Conservation (phyloP, 805 yeast genomes). For the Brettanomyces nanus region DNA sequence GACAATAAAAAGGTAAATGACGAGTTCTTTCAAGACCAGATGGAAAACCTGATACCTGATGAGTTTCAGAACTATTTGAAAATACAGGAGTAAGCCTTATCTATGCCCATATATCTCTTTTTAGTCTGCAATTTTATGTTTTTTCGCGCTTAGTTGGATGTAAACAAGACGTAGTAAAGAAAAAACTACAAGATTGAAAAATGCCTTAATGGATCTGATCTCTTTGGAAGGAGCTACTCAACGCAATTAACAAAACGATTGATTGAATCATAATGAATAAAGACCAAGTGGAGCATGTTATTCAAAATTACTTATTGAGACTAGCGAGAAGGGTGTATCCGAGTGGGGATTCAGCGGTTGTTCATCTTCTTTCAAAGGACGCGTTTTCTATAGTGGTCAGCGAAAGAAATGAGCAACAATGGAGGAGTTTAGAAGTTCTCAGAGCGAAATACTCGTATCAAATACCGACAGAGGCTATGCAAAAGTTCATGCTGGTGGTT, state of each 20-base stretch:
- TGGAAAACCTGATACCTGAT: slow-evolving; percentile 20
- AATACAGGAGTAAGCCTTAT: slow-evolving; percentile 1
- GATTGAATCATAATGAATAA: no score
- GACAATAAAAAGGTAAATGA: slow-evolving; percentile 12
- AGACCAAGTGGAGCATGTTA: slow-evolving; percentile 17
- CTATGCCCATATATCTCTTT: no score
- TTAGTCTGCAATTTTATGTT: no score
- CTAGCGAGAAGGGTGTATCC: slow-evolving; percentile 9
- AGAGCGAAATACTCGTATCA: neutral
- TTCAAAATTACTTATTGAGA: slow-evolving; percentile 14
- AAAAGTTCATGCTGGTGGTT: slow-evolving; percentile 13
- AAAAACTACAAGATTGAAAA: no score
- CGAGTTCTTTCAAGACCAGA: slow-evolving; percentile 35
- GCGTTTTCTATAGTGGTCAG: neutral
- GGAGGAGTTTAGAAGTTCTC: neutral
- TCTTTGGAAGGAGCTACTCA: no score
- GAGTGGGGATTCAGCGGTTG: neutral
- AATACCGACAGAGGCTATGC: slow-evolving; percentile 2
- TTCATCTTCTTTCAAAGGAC: neutral
- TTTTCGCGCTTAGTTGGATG: no score
- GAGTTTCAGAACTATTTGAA: slow-evolving; percentile 6
- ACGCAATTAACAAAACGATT: no score
- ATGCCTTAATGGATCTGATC: no score
- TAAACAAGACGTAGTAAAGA: neutral
- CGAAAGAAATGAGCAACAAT: neutral